Conservation (phyloP, 768 basidiomycete genomes). For the Panaeolus papilionaceus region DNA sequence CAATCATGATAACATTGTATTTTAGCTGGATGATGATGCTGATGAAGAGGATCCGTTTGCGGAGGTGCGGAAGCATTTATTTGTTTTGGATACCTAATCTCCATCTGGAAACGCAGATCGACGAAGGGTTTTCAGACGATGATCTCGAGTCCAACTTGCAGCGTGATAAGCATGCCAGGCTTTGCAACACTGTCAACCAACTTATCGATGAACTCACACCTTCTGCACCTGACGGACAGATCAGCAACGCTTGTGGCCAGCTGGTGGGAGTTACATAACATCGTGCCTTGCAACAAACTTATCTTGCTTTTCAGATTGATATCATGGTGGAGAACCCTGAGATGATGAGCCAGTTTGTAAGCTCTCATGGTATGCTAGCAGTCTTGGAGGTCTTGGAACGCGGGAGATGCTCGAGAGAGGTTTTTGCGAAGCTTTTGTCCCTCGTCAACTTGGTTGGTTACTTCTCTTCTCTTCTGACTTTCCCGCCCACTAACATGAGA, state of each 20-base stretch:
- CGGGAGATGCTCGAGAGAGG: constrained; percentile 83
- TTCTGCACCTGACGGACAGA: constrained; percentile 79
- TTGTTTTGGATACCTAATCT: not conserved
- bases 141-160: constrained; percentile 92
- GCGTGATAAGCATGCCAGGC: constrained; percentile 90
- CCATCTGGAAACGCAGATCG: constrained; percentile 61
- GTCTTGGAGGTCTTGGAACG: constrained; percentile 90
- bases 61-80: constrained; percentile 55
- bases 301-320: constrained; percentile 53
- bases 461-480: constrained; percentile 2
- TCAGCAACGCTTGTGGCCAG: constrained; percentile 87
- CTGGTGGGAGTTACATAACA: constrained; percentile 57
- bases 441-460: constrained; percentile 84
- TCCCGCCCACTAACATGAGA: constrained; percentile 36
- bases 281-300: constrained; percentile 12
- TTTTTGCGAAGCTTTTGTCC: constrained; percentile 83
- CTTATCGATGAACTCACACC: constrained; percentile 89
- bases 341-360: constrained; percentile 87
- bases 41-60: constrained; percentile 98
- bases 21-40: constrained; percentile 80
- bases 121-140: constrained; percentile 91
- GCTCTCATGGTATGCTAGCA: constrained; percentile 93
- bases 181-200: constrained; percentile 81
- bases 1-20: constrained; percentile 13
- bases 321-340: constrained; percentile 84